Percentiles rank a stretch among this genome's conserved stretches.
These are phyloP conservation scores for Glycine soja DNA, from an alignment of 306 rosid genomes.

Conservation along the genomic window DNA sequence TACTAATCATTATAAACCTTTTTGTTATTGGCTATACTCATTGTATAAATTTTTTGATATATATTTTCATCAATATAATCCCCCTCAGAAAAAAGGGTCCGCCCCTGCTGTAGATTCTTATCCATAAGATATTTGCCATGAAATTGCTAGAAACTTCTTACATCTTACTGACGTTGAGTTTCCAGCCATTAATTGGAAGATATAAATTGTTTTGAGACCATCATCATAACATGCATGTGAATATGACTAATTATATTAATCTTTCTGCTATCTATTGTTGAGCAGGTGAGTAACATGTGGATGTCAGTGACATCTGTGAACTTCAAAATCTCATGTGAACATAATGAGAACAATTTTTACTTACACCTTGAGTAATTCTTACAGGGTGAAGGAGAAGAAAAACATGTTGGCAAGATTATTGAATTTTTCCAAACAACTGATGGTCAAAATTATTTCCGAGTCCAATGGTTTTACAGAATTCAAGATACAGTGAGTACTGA, in stretches of 20 bases:
- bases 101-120: no score
- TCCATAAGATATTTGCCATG: background rate
- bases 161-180: background rate
- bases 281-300: slow-evolving; percentile 18
- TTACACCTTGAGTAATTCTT: slow-evolving; percentile 46
- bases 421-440: slow-evolving; percentile 86
- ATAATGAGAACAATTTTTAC: slow-evolving; percentile 38
- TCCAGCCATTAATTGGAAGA: slow-evolving; percentile 1
- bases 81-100: background rate
- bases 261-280: slow-evolving; percentile 3
- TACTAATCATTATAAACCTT: background rate
- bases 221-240: slow-evolving; percentile 16
- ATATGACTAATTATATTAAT: slow-evolving; percentile 16
- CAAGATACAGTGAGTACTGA: slow-evolving; percentile 93
- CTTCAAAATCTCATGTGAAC: slow-evolving; percentile 25
- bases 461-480: slow-evolving; percentile 91
- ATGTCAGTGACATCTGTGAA: slow-evolving; percentile 27
- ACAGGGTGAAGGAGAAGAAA: slow-evolving; percentile 77
- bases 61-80: background rate
- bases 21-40: background rate
- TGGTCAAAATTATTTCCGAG: slow-evolving; percentile 74
- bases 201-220: background rate
- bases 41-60: background rate
- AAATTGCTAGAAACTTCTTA: background rate
- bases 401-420: slow-evolving; percentile 77